Conservation (phyloP, 2,329 filamentous ascomycete species). For the Monosporascus sp. region DNA sequence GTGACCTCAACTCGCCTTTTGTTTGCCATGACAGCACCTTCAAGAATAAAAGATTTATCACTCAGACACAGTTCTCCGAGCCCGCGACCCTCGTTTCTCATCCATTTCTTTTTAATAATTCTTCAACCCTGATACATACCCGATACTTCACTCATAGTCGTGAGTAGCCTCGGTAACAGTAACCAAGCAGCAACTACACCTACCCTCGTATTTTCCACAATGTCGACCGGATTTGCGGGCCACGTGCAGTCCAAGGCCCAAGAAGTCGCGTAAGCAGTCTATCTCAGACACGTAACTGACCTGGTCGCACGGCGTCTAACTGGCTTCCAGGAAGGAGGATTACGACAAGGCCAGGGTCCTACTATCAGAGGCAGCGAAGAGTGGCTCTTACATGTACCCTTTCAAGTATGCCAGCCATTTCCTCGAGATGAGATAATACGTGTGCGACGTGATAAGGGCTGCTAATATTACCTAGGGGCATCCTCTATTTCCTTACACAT, state of each 20-base stretch:
- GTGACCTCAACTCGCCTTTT: too few relatives aligned
- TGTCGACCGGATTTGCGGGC: slow-evolving; percentile 17
- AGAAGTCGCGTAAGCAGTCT: slow-evolving; percentile 42
- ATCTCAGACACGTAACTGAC: slow-evolving; percentile 3
- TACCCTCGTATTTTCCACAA: slow-evolving; percentile 2
- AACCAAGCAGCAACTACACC: background rate
- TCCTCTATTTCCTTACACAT: slow-evolving; percentile 54
- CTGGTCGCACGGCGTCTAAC: background rate
- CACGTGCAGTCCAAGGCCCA: slow-evolving; percentile 41
- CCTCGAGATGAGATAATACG: background rate
- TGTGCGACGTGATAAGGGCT: background rate
- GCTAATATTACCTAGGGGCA: slow-evolving; percentile 34
- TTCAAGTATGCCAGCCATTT: slow-evolving; percentile 47
- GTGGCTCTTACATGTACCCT: slow-evolving; percentile 80
- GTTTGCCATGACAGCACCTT: too few relatives aligned
- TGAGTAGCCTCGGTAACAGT: too few relatives aligned
- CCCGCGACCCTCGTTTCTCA: too few relatives aligned
- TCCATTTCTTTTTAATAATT: too few relatives aligned
- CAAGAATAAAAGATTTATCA: too few relatives aligned
- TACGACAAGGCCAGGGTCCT: slow-evolving; percentile 59
- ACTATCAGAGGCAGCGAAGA: slow-evolving; percentile 64
- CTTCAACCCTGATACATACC: too few relatives aligned
- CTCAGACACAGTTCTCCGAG: too few relatives aligned
- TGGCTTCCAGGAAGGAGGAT: slow-evolving; percentile 57
- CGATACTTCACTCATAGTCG: too few relatives aligned